A percentile compares a stretch with the other conserved stretches of the same genome.
Conservation (phyloP, 257 asterid genomes). For the Leptodermis oblonga region DNA sequence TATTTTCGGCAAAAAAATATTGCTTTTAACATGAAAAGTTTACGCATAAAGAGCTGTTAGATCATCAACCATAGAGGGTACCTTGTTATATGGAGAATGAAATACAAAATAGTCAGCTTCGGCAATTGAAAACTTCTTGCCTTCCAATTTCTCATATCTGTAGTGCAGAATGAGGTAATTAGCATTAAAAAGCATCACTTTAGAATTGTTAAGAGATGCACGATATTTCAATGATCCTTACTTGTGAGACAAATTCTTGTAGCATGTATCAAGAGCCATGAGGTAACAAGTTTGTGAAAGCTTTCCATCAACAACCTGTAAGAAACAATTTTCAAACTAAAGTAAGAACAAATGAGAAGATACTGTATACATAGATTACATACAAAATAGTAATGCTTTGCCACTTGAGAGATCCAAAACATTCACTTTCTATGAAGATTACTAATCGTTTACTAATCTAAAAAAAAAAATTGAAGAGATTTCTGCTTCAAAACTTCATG, state of each 20-base stretch:
- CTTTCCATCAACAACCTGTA: slow-evolving; percentile 97
- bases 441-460: not conserved
- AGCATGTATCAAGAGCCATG: slow-evolving; percentile 96
- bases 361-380: not conserved
- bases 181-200: not conserved
- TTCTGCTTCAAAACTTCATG: not conserved
- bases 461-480: no score
- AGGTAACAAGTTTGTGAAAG: slow-evolving; percentile 98
- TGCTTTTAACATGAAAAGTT: not conserved
- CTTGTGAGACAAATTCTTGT: slow-evolving; percentile 76
- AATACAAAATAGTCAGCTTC: slow-evolving; percentile 85
- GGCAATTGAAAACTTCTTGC: slow-evolving; percentile 69
- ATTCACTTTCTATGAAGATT: not conserved
- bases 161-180: slow-evolving; percentile 16
- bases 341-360: slow-evolving; percentile 10
- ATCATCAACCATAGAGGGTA: slow-evolving; percentile 18
- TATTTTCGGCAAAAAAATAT: not conserved
- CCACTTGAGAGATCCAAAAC: not conserved
- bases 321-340: slow-evolving; percentile 18
- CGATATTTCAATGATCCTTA: slow-evolving; percentile 26
- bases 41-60: not conserved
- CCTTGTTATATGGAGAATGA: slow-evolving; percentile 99
- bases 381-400: not conserved
- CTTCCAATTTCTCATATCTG: slow-evolving; percentile 79
- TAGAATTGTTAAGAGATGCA: not conserved